Percentiles rank a stretch among this genome's conserved stretches.
These are phyloP conservation scores for Chytriomyces confervae DNA, from an alignment of 192 early-diverging fungal species.

Conservation along the genomic window DNA sequence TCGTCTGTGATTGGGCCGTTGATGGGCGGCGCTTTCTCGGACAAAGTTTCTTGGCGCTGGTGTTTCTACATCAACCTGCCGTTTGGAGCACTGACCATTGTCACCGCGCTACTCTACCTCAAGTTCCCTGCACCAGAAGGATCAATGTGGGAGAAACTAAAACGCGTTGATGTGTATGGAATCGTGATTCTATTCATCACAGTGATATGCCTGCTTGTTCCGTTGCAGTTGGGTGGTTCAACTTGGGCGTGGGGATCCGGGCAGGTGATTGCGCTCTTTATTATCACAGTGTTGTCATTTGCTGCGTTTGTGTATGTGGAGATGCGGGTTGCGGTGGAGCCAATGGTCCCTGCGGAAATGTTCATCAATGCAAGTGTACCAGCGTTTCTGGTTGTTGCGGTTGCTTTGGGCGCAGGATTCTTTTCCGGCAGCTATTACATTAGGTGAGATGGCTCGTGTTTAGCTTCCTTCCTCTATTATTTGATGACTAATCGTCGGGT, in stretches of 20 bases:
- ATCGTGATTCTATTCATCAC: conserved; percentile 57
- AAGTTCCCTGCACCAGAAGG: conserved; percentile 64
- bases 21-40: conserved; percentile 61
- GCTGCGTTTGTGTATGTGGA: conserved; percentile 66
- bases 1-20: conserved; percentile 68
- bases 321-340: conserved; percentile 63
- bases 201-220: conserved; percentile 67
- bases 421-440: conserved; percentile 73
- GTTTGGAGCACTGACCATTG: conserved; percentile 70
- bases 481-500: conserved; percentile 8
- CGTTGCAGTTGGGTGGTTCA: conserved; percentile 75
- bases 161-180: conserved; percentile 78
- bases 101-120: conserved; percentile 62
- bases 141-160: conserved; percentile 62
- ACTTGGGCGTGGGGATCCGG: conserved; percentile 66
- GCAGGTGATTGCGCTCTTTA: conserved; percentile 64
- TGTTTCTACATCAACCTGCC: conserved; percentile 89
- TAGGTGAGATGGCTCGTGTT: conserved; percentile 59
- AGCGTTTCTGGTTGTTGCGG: conserved; percentile 37
- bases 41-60: conserved; percentile 48
- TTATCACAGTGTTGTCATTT: conserved; percentile 57
- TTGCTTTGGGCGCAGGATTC: conserved; percentile 50
- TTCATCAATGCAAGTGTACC: conserved; percentile 60
- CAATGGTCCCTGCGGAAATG: conserved; percentile 72
- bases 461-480: conserved; percentile 45